Conservation (phyloP, 148 eudicot species). For the Hydrangea macrophylla region DNA sequence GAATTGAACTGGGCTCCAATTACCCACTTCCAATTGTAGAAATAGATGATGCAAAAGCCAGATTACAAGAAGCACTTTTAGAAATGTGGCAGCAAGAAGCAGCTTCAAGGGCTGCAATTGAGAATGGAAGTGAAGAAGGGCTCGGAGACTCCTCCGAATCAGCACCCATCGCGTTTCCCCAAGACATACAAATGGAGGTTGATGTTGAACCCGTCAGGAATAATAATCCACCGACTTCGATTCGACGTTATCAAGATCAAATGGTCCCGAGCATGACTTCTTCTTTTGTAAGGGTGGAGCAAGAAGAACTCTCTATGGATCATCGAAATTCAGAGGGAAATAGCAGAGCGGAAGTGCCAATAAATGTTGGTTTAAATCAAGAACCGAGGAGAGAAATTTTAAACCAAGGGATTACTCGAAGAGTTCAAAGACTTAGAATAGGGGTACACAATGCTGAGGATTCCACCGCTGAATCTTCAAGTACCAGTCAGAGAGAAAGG, state of each 20-base stretch:
- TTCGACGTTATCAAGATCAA: slow-evolving; percentile 74
- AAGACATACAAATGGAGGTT: slow-evolving; percentile 70
- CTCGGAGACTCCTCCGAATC: slow-evolving; percentile 84
- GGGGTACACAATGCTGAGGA: slow-evolving; percentile 55
- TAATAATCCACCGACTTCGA: slow-evolving; percentile 24
- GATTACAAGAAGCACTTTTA: slow-evolving; percentile 72
- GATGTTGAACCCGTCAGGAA: slow-evolving; percentile 54
- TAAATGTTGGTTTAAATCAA: slow-evolving; percentile 36
- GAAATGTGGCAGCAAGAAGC: slow-evolving; percentile 89
- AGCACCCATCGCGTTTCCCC: slow-evolving; percentile 65
- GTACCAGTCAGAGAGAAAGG: slow-evolving; percentile 56
- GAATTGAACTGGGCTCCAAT: slow-evolving; percentile 88
- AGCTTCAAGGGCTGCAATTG: slow-evolving; percentile 67
- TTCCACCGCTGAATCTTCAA: slow-evolving; percentile 72
- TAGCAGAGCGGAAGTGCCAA: slow-evolving; percentile 86
- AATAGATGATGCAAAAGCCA: slow-evolving; percentile 79
- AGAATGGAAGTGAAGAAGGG: slow-evolving; percentile 92
- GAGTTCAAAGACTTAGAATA: slow-evolving; percentile 27
- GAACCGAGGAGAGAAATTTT: slow-evolving; percentile 21
- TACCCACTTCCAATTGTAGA: slow-evolving; percentile 88
- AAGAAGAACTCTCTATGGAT: slow-evolving; percentile 66
- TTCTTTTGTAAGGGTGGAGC: slow-evolving; percentile 57
- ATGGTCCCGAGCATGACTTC: slow-evolving; percentile 96
- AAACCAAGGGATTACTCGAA: slow-evolving; percentile 21
- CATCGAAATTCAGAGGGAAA: slow-evolving; percentile 37